phyloP scores from a whole-genome alignment of 2,329 filamentous ascomycete genomes.

The Fusarium proliferatum region DNA sequence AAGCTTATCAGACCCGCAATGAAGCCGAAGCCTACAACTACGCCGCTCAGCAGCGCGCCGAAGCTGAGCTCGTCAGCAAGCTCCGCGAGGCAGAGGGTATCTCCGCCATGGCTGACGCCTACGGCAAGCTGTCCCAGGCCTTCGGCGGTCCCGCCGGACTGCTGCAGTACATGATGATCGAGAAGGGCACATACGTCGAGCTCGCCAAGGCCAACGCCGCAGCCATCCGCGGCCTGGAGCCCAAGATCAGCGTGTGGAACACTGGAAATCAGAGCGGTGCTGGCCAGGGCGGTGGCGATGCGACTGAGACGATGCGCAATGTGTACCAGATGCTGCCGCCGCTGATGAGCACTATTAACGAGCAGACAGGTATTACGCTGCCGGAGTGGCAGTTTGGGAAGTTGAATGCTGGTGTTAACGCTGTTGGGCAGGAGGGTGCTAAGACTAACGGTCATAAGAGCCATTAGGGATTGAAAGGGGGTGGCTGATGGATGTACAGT shows the following conservation, averaged over 20 bases:
- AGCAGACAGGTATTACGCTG: constrained; percentile 85
- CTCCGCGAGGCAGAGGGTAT: constrained; percentile 83
- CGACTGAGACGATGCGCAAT: constrained; percentile 74
- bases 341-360: constrained; percentile 85
- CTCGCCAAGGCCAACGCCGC: constrained; percentile 82
- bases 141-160: constrained; percentile 83
- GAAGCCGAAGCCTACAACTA: constrained; percentile 56
- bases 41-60: constrained; percentile 61
- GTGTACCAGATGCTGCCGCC: constrained; percentile 88
- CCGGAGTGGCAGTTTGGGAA: constrained; percentile 79
- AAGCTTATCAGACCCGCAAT: constrained; percentile 61
- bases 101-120: constrained; percentile 82
- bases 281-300: constrained; percentile 58
- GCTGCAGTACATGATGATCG: constrained; percentile 88
- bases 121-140: constrained; percentile 75
- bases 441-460: constrained; percentile 41
- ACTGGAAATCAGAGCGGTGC: constrained; percentile 67
- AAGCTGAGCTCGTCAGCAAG: constrained; percentile 68
- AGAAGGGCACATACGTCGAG: constrained; percentile 81
- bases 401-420: constrained; percentile 51
- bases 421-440: constrained; percentile 43
- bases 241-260: constrained; percentile 93
- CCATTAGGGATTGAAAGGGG: neutral
- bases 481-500: neutral
- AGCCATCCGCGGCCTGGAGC: constrained; percentile 80